Percentiles rank a stretch among this genome's conserved stretches.
Evolutionary conservation across 371 early-diverging fungal genomes (phyloP).

Genomic region (Mucor velutinosus): DNA sequence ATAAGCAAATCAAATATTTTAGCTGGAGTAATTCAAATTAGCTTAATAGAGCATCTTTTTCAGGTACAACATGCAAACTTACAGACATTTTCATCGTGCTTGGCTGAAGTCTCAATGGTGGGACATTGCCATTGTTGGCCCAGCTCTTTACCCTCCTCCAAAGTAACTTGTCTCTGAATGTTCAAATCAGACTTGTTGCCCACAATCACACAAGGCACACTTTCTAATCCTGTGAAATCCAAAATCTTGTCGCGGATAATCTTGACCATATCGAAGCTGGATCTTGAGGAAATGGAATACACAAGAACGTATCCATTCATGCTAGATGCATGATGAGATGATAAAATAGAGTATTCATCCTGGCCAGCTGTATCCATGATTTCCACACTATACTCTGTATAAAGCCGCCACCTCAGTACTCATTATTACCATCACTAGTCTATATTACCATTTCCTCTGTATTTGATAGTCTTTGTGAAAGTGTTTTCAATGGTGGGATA

Average conservation of each 20-base stretch:
- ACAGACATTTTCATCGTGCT: conserved; percentile 87
- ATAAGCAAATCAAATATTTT: conserved; percentile 72
- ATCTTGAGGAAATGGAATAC: conserved; percentile 86
- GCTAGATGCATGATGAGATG: conserved; percentile 86
- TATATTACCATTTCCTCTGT: conserved; percentile 64
- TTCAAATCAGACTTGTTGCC: conserved; percentile 93
- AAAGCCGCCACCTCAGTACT: background rate
- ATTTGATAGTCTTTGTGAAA: conserved; percentile 83
- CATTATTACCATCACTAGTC: background rate
- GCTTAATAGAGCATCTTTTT: background rate
- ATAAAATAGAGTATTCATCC: conserved; percentile 95
- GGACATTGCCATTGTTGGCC: conserved; percentile 84
- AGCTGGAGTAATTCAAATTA: conserved; percentile 31
- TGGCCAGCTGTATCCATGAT: conserved; percentile 98
- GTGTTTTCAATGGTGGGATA: conserved; percentile 84
- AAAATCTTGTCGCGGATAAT: conserved; percentile 95
- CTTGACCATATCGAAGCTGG: conserved; percentile 88
- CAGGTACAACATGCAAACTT: conserved; percentile 29
- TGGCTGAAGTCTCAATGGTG: conserved; percentile 89
- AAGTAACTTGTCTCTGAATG: conserved; percentile 78
- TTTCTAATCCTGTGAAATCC: conserved; percentile 88
- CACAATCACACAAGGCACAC: conserved; percentile 87
- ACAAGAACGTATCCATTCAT: conserved; percentile 94
- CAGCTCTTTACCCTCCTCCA: conserved; percentile 77
- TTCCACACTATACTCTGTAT: conserved; percentile 79